phyloP scores from a whole-genome alignment of 306 rosid genomes.

The Cucurbita argyrosperma region DNA sequence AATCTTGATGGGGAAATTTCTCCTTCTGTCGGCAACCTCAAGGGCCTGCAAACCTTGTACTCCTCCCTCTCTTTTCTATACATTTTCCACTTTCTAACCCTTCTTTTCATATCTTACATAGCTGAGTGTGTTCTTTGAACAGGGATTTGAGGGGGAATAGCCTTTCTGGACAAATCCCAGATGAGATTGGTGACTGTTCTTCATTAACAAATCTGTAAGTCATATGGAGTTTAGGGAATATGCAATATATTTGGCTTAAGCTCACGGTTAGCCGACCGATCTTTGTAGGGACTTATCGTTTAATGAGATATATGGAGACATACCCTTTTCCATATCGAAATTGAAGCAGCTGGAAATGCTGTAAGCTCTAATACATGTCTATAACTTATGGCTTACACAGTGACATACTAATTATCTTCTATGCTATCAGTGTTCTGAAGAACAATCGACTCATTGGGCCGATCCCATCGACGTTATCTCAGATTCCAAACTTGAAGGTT shows the following conservation, averaged over 20 bases:
- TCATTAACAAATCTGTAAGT: constrained; percentile 54
- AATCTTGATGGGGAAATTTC: constrained; percentile 93
- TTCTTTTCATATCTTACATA: not conserved
- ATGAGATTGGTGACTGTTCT: constrained; percentile 94
- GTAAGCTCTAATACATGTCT: constrained; percentile 32
- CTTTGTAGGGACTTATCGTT: constrained; percentile 56
- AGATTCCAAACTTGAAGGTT: constrained; percentile 89
- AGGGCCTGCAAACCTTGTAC: constrained; percentile 60
- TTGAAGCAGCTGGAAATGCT: constrained; percentile 68
- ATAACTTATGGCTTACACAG: not conserved
- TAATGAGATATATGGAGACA: constrained; percentile 74
- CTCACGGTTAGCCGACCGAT: not conserved
- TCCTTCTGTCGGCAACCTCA: constrained; percentile 67
- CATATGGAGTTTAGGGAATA: not conserved
- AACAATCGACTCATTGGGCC: constrained; percentile 81
- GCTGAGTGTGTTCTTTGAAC: constrained; percentile 9
- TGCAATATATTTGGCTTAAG: not conserved
- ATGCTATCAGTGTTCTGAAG: constrained; percentile 48
- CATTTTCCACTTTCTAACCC: not conserved
- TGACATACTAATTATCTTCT: not conserved
- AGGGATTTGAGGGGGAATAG: constrained; percentile 70
- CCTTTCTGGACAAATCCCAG: constrained; percentile 97
- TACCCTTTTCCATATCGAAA: constrained; percentile 88
- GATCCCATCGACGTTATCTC: constrained; percentile 89
- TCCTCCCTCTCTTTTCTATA: not conserved